Percentiles rank a stretch among this genome's conserved stretches.
These are phyloP conservation scores for Mucor racemosus DNA, from an alignment of 371 early-diverging fungal genomes.

Conservation along the genomic window DNA sequence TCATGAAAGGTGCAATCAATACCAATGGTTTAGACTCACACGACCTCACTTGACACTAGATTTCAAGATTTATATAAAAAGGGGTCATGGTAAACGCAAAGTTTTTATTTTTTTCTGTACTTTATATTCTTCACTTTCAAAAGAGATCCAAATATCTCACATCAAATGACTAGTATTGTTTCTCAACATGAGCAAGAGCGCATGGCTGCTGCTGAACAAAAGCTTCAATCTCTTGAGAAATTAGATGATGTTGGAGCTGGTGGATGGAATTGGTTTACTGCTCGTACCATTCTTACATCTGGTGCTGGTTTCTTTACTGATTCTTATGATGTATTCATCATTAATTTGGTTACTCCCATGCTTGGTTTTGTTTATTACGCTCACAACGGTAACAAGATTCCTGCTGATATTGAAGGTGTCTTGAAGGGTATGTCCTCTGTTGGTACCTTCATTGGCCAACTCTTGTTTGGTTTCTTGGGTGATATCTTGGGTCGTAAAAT, in stretches of 20 bases:
- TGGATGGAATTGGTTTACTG: slow-evolving; percentile 74
- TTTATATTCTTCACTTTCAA: background rate
- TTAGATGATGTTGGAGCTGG: slow-evolving; percentile 39
- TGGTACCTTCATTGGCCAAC: slow-evolving; percentile 86
- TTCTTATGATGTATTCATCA: slow-evolving; percentile 88
- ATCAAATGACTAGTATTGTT: slow-evolving; percentile 20
- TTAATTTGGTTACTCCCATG: slow-evolving; percentile 81
- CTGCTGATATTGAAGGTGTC: slow-evolving; percentile 68
- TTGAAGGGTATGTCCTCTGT: slow-evolving; percentile 83
- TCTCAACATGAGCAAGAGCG: slow-evolving; percentile 34
- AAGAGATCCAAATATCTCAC: background rate
- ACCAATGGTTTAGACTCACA: slow-evolving; percentile 35
- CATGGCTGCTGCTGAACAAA: slow-evolving; percentile 38
- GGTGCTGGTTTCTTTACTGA: slow-evolving; percentile 91
- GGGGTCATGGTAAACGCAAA: background rate
- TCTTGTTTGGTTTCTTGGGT: slow-evolving; percentile 85
- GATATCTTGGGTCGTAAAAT: slow-evolving; percentile 86
- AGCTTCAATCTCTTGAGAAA: slow-evolving; percentile 42
- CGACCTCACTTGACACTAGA: slow-evolving; percentile 36
- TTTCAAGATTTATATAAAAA: slow-evolving; percentile 21
- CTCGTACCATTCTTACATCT: slow-evolving; percentile 81
- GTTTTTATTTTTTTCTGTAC: slow-evolving; percentile 13
- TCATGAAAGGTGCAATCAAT: slow-evolving; percentile 10
- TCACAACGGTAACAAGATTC: slow-evolving; percentile 58
- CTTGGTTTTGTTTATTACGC: slow-evolving; percentile 77